Percentiles rank a stretch among this genome's conserved stretches.
These are phyloP conservation scores for Zalaria obscura DNA, from an alignment of 2,329 filamentous ascomycete genomes.

Conservation along the genomic window DNA sequence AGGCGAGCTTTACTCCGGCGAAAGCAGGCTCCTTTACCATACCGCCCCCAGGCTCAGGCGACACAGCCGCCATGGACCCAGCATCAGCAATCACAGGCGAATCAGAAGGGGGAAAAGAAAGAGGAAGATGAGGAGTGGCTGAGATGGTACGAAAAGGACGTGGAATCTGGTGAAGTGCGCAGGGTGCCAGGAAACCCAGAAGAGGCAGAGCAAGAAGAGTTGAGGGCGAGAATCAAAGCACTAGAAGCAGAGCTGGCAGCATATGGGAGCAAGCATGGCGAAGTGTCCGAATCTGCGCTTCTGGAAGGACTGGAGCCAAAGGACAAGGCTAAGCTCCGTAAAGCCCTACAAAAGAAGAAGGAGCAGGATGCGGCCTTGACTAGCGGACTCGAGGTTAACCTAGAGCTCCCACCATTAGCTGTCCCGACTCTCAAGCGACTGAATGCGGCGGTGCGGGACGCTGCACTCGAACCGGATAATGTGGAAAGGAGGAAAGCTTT, in stretches of 20 bases:
- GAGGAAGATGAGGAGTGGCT: conserved; percentile 4
- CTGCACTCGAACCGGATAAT: conserved; percentile 1
- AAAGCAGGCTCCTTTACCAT: not conserved
- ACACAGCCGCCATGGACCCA: not conserved
- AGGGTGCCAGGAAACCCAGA: conserved; percentile 7
- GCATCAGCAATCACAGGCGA: not conserved
- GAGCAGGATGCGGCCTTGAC: conserved; percentile 1
- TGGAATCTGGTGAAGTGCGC: conserved; percentile 6
- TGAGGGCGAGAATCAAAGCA: conserved; percentile 7
- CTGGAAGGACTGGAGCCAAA: conserved; percentile 5
- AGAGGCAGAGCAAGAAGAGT: conserved; percentile 6
- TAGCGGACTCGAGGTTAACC: conserved; percentile 4
- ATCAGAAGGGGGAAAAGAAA: not conserved
- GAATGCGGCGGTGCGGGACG: conserved; percentile 3
- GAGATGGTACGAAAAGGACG: conserved; percentile 9
- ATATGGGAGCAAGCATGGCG: conserved; percentile 4
- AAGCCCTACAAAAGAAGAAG: conserved; percentile 3
- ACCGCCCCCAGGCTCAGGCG: not conserved
- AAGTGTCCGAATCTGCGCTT: conserved; percentile 6
- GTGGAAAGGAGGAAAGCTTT: conserved; percentile 6
- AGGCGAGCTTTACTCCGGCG: not conserved
- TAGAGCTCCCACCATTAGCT: conserved; percentile 3
- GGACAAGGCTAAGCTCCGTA: conserved; percentile 5
- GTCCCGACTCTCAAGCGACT: conserved; percentile 6
- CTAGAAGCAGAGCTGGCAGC: conserved; percentile 6